Percentiles rank a stretch among this genome's conserved stretches.
These are phyloP conservation scores for Mortierella sp. DNA, from an alignment of 371 early-diverging fungal species.

Conservation along the genomic window DNA sequence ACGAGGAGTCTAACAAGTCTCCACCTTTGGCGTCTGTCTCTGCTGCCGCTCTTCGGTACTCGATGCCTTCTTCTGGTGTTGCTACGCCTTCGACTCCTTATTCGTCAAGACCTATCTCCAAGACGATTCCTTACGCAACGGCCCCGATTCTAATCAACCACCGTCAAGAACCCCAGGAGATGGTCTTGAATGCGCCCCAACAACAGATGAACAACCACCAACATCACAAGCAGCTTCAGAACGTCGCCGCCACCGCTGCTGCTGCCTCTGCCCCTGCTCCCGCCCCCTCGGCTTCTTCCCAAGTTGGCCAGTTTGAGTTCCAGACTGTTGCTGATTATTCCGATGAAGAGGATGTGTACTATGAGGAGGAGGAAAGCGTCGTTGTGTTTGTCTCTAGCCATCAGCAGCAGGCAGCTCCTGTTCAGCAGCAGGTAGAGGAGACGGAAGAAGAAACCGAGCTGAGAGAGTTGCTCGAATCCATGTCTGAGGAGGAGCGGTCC, in stretches of 20 bases:
- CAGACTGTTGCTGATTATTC: constrained; percentile 22
- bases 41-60: neutral
- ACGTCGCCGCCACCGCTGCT: neutral
- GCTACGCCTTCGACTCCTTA: constrained; percentile 14
- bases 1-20: constrained; percentile 17
- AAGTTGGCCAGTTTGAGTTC: constrained; percentile 20
- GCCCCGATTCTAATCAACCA: neutral
- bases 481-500: constrained; percentile 44
- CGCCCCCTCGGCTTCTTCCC: neutral
- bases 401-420: neutral
- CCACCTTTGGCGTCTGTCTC: constrained; percentile 4
- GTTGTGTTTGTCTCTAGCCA: neutral
- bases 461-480: constrained; percentile 40
- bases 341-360: constrained; percentile 21
- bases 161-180: constrained; percentile 15
- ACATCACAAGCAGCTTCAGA: constrained; percentile 17
- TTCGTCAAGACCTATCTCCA: constrained; percentile 13
- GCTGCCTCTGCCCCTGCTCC: neutral
- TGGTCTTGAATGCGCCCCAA: constrained; percentile 24
- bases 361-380: constrained; percentile 3
- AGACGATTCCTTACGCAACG: neutral
- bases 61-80: neutral
- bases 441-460: constrained; percentile 49
- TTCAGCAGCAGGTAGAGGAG: neutral
- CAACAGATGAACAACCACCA: constrained; percentile 40